Percentiles rank a stretch among this genome's conserved stretches.
phyloP scores from a whole-genome alignment of 2,329 filamentous ascomycete species.

The Lecanicillium sp. region DNA sequence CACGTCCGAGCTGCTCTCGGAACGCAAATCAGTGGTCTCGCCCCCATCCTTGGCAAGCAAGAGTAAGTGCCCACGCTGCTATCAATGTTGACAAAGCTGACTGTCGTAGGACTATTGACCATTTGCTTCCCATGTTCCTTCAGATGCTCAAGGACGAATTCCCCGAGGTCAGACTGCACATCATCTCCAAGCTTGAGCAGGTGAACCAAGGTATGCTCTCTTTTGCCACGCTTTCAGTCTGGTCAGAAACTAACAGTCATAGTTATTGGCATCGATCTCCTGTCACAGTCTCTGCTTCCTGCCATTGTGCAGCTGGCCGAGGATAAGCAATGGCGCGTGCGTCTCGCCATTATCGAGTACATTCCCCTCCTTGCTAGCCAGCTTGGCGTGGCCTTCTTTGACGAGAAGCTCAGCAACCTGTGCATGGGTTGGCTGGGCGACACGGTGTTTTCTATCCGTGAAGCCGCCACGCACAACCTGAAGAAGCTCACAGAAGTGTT shows the following conservation, averaged over 20 bases:
- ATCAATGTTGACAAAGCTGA: background rate
- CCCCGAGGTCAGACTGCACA: conserved; percentile 94
- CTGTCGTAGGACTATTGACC: conserved; percentile 73
- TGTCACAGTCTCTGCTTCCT: conserved; percentile 92
- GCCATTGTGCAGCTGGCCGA: conserved; percentile 96
- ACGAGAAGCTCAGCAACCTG: conserved; percentile 88
- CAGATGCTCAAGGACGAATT: conserved; percentile 99
- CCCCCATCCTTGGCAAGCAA: conserved; percentile 94
- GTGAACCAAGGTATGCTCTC: conserved; percentile 85
- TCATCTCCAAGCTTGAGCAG: conserved; percentile 98
- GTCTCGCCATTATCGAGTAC: conserved; percentile 97
- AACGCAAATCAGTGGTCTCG: conserved; percentile 93
- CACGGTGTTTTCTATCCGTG: conserved; percentile 96
- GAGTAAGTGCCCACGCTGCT: conserved; percentile 53
- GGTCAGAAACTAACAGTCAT: background rate
- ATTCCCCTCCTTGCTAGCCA: conserved; percentile 94
- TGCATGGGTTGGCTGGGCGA: conserved; percentile 99
- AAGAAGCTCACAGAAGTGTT: conserved; percentile 99
- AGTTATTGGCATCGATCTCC: conserved; percentile 96
- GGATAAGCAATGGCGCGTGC: conserved; percentile 98
- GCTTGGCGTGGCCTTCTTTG: conserved; percentile 94
- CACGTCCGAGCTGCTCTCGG: conserved; percentile 93
- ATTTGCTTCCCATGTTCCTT: conserved; percentile 96
- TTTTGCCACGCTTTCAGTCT: too few relatives aligned
- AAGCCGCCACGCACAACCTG: conserved; percentile 93